Base-by-base conservation (phyloP, 179 eudicot species). In the Beta lomatogona region DNA sequence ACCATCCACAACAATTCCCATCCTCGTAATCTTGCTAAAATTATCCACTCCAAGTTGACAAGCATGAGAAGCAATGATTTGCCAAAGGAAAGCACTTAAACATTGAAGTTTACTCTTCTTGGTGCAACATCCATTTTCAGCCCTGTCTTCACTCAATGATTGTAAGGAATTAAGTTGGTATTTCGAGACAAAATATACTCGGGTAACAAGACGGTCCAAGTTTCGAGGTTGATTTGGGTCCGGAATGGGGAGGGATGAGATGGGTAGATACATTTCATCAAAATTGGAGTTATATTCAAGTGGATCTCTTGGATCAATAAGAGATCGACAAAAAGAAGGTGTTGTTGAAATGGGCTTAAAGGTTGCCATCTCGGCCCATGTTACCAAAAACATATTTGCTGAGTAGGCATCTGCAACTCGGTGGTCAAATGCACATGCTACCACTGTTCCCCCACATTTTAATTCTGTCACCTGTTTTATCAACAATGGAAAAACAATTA, bases 371-470 rank as follows among this genome's bases (percentile, higher is more conserved):
- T 86, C 85, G 8, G 91, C 87, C 92, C 92, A 90, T 9, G 92
- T 80, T 3, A 86, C 86, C 10, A 86, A 87, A 59, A 90, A 88
- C 89, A 90, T 81, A 88, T 87, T 84, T 50, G 89, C 82, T 0
- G 91, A 87, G 86, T 87, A 84, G 8, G 91, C 91, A 55, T 90
- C 92, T 0, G 89, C 83, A 22, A 90, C 88, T 44, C 90, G 85
- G 36, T 90, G 92, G 46, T 90, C 90, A 52, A 90, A 88, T 4
- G 91, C 77, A 64, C 92, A 90, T 1, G 80, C 90, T 55, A 90
- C 80, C 71, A 87, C 85, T 25, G 28, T 25, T 25, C 28, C 28
- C 28, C 28, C 28, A 25, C 28, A 25, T 25, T 25, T 25, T 25
- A 25, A 25, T 25, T 25, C 28, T 25, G 28, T 25, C 28, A 25